Conservation (phyloP, 75 land plant species). For the Isoetes taiwanensis region DNA sequence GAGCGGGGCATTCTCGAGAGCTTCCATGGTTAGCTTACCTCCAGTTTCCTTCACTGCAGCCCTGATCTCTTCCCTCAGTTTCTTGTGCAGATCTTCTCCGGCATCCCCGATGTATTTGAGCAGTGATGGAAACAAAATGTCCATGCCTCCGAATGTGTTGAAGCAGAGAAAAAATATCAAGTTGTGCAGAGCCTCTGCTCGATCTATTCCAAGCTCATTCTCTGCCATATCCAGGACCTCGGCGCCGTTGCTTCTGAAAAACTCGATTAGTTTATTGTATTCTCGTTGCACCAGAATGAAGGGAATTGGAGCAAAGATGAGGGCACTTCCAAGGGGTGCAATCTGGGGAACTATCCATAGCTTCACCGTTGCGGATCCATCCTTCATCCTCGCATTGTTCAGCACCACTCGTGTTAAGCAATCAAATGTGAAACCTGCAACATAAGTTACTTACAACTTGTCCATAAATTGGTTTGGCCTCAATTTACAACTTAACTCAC, state of each 20-base stretch:
- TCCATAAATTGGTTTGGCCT: too few relatives aligned
- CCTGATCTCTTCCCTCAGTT: constrained; percentile 41
- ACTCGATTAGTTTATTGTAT: constrained; percentile 33
- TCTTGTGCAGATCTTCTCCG: constrained; percentile 28
- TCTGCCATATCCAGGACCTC: constrained; percentile 35
- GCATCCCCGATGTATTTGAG: constrained; percentile 31
- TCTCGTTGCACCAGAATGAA: constrained; percentile 20
- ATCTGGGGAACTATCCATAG: constrained; percentile 51
- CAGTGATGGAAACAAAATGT: constrained; percentile 37
- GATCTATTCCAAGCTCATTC: constrained; percentile 18
- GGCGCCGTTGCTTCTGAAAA: constrained; percentile 14
- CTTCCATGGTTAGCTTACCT: constrained; percentile 22
- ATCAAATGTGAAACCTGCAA: too few relatives aligned
- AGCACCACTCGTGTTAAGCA: too few relatives aligned
- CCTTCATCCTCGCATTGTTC: too few relatives aligned
- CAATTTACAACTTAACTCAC: too few relatives aligned
- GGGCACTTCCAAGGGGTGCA: constrained; percentile 32
- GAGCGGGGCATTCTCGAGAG: constrained; percentile 34
- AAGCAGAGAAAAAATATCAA: constrained; percentile 45
- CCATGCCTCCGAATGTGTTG: constrained; percentile 68
- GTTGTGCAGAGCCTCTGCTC: constrained; percentile 67
- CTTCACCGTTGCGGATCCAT: too few relatives aligned
- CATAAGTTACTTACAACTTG: too few relatives aligned
- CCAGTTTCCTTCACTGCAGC: constrained; percentile 24
- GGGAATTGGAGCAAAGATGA: constrained; percentile 39